A percentile compares a stretch with the other conserved stretches of the same genome.
Conservation (phyloP, 352 stramenopile species). For the Phytophthora pisi region DNA sequence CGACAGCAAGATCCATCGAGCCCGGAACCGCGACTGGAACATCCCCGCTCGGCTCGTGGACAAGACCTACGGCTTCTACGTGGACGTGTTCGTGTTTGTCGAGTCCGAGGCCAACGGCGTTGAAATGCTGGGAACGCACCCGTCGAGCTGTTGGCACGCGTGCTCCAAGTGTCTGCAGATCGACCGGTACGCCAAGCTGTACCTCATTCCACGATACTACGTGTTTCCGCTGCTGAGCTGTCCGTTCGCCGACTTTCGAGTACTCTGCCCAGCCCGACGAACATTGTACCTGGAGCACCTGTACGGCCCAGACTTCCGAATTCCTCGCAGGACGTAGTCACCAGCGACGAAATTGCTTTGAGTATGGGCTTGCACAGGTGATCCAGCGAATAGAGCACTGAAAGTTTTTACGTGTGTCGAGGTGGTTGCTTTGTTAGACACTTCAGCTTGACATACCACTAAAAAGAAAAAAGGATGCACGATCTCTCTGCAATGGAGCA, state of each 20-base stretch:
- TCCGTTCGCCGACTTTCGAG: slow-evolving; percentile 48
- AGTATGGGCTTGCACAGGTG: no score
- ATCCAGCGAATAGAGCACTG: no score
- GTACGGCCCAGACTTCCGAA: slow-evolving; percentile 59
- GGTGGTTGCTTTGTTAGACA: no score
- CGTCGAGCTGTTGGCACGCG: slow-evolving; percentile 50
- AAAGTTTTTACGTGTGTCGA: no score
- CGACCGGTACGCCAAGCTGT: slow-evolving; percentile 32
- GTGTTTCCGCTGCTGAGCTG: slow-evolving; percentile 58
- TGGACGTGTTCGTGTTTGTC: slow-evolving; percentile 69
- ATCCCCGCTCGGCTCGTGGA: slow-evolving; percentile 68
- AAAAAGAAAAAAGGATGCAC: no score
- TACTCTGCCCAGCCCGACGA: slow-evolving; percentile 54
- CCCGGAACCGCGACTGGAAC: slow-evolving; percentile 49
- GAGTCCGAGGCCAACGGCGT: slow-evolving; percentile 37
- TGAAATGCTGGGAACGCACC: slow-evolving; percentile 41
- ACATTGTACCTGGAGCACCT: slow-evolving; percentile 61
- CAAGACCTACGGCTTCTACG: slow-evolving; percentile 63
- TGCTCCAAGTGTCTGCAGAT: slow-evolving; percentile 55
- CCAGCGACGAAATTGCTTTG: no score
- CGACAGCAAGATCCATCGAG: slow-evolving; percentile 43
- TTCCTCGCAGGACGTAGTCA: slow-evolving; percentile 17
- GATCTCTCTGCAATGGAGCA: no score
- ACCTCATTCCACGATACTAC: slow-evolving; percentile 51
- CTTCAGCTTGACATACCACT: no score